phyloP scores from a whole-genome alignment of 257 asterid species.

The Solanum corneliomulleri region DNA sequence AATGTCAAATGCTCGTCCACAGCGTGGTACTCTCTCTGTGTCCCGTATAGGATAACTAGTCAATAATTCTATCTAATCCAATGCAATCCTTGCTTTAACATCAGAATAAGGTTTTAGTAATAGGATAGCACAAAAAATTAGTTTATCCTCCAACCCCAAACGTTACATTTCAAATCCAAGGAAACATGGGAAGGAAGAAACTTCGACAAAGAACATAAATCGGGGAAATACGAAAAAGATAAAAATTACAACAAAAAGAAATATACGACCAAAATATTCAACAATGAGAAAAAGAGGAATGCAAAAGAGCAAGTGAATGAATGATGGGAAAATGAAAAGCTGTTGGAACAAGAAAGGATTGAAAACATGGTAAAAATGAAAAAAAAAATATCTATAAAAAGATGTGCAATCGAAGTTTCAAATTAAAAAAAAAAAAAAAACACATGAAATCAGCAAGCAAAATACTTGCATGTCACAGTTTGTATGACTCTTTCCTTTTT shows the following conservation, averaged over 20 bases:
- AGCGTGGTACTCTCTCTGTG: not conserved
- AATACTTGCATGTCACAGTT: not conserved
- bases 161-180: not conserved
- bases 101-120: not conserved
- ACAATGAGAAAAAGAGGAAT: not conserved
- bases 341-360: not conserved
- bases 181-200: not conserved
- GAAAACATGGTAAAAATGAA: not conserved
- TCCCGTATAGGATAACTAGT: not conserved
- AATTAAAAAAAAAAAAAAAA: not conserved
- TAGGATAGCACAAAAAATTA: not conserved
- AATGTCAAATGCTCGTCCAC: not conserved
- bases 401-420: not conserved
- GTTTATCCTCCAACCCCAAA: not conserved
- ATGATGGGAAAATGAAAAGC: not conserved
- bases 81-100: not conserved
- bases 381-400: not conserved
- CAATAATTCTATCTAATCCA: not conserved
- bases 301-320: not conserved
- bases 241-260: not conserved
- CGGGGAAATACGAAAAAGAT: not conserved
- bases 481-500: not conserved
- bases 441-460: not conserved
- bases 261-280: not conserved
- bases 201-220: not conserved